Evolutionary conservation across 2,329 filamentous ascomycete genomes (phyloP).

Genomic region (Fusarium incarnatum): DNA sequence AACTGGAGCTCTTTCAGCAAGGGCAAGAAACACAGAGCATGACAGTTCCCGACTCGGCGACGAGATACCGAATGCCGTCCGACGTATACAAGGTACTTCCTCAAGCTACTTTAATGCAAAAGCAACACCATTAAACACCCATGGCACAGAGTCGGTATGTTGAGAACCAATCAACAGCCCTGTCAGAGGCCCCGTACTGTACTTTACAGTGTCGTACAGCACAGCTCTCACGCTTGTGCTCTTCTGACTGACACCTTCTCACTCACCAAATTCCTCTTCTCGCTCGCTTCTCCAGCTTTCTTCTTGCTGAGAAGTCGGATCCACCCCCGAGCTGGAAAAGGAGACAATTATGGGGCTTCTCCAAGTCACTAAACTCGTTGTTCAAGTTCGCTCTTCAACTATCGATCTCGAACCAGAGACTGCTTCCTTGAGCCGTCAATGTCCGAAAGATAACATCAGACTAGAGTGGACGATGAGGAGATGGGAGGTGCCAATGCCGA

Average conservation of each 20-base stretch:
- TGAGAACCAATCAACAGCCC: constrained; percentile 36
- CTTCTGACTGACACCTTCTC: neutral
- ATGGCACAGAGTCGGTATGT: constrained; percentile 26
- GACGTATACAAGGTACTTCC: constrained; percentile 8
- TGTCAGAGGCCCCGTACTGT: neutral
- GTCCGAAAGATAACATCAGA: constrained; percentile 1
- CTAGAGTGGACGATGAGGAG: constrained; percentile 6
- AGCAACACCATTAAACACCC: constrained; percentile 28
- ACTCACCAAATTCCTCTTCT: constrained; percentile 7
- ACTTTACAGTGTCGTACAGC: constrained; percentile 7
- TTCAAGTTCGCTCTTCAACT: neutral
- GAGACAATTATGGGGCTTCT: constrained; percentile 16
- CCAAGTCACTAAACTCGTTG: constrained; percentile 9
- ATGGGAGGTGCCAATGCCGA: constrained; percentile 16
- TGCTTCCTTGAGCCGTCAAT: constrained; percentile 26
- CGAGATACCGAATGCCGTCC: constrained; percentile 38
- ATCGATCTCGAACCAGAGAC: constrained; percentile 11
- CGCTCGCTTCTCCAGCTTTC: constrained; percentile 19
- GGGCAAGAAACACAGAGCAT: neutral
- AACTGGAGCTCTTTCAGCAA: constrained; percentile 14
- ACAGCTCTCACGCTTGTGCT: constrained; percentile 11
- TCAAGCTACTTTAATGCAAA: constrained; percentile 16
- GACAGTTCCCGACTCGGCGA: constrained; percentile 29
- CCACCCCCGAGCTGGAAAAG: constrained; percentile 26
- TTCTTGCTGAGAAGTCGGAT: constrained; percentile 16